Evolutionary conservation across 192 early-diverging fungal genomes (phyloP), one percentile per base, ranked within the genome.

Genomic region (Coemansia javaensis): DNA sequence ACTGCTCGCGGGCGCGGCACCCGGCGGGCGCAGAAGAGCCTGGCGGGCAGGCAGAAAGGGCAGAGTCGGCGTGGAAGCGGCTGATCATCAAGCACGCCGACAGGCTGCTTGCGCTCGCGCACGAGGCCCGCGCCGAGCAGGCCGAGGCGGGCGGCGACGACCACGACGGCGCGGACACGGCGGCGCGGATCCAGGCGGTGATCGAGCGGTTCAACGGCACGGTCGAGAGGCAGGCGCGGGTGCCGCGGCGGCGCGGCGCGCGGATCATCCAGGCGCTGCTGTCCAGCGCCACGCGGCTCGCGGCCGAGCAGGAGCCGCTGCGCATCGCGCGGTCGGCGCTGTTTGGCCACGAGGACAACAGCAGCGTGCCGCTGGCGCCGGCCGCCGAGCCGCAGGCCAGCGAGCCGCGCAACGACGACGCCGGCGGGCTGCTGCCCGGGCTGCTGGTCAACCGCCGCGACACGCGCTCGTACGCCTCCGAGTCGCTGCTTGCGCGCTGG

Each of bases 401-500:
- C 18, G 42, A 44, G 0, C 54, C 60, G 7, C 55, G 72, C 33
- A 66, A 77, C 10, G 50, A 63, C 12, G 45, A 59, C 40, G 68
- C 58, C 1, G 58, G 34, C 12, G 79, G 47, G 3, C 52, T 50
- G 30, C 30, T 63, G 15, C 59, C 62, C 17, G 55, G 63, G n/a
- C 42, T 64, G 17, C 63, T 44, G 25, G 65, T 75, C 23, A 56
- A 64, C 44, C 62, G 78, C 32, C 47, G 46, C 32, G 45, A 59
- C 13, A 56, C 49, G 0, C 40, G 53, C 8, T 53, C 64, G 0
- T 45, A 66, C n/a, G 50, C 47, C 0, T 63, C 60, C 0, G 67
- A 71, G 23, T 57, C 68, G 1, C 63, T 79, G 52, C 16, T 82
- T 6, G 63, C 70, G n/a, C 53, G 53, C 37, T 84, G 80, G 80